These are phyloP conservation scores for Vitellaria paradoxa DNA, from an alignment of 179 eudicot genomes.

Conservation along the genomic window DNA sequence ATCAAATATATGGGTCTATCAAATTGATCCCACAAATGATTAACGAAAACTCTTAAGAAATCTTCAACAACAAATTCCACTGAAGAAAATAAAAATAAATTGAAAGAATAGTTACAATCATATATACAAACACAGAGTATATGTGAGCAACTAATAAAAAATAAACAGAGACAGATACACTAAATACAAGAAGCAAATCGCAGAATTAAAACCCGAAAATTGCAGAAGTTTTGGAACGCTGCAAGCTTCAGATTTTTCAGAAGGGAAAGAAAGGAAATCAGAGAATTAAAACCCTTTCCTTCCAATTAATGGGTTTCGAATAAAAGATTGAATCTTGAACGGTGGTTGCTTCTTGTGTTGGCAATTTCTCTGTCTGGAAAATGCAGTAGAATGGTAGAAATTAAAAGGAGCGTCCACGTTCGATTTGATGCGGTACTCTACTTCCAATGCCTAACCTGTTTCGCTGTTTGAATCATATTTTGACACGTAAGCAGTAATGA, in stretches of 20 bases:
- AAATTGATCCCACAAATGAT: neutral
- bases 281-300: neutral
- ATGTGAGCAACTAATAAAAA: neutral
- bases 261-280: neutral
- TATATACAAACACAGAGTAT: neutral
- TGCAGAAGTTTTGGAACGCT: neutral
- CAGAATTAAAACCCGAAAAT: neutral
- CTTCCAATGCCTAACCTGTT: too few relatives aligned
- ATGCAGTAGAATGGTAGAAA: too few relatives aligned
- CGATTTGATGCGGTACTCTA: too few relatives aligned
- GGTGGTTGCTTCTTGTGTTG: neutral
- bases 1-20: too few relatives aligned
- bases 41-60: neutral
- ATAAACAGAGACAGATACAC: neutral
- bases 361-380: too few relatives aligned
- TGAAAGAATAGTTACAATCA: neutral
- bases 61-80: neutral
- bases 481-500: too few relatives aligned
- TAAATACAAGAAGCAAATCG: neutral
- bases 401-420: too few relatives aligned
- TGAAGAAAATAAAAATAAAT: neutral
- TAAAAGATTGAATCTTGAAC: neutral
- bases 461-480: too few relatives aligned
- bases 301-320: neutral
- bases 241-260: neutral